These are phyloP conservation scores for Aspergillus coremiiformis DNA, from an alignment of 495 filamentous ascomycete species.

Conservation along the genomic window DNA sequence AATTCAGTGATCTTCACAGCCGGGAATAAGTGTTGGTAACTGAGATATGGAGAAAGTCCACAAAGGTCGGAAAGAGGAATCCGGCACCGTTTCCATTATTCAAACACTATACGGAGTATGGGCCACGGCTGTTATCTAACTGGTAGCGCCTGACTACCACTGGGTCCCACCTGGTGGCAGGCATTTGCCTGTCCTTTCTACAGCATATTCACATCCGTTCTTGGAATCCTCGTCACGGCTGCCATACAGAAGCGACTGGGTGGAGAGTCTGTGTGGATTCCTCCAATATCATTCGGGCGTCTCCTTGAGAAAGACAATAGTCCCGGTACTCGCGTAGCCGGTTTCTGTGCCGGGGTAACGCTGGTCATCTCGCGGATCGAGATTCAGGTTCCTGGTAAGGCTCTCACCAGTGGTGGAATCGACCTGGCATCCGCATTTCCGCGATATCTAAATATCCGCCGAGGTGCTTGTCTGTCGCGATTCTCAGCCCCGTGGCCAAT, in stretches of 20 bases:
- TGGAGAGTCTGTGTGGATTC: neutral
- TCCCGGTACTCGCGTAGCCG: neutral
- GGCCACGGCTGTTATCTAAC: neutral
- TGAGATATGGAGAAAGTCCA: no score
- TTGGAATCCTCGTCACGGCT: neutral
- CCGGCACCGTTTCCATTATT: no score
- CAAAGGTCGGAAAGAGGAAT: no score
- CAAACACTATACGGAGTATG: no score
- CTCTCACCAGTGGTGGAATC: neutral
- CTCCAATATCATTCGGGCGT: neutral
- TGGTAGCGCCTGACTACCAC: neutral
- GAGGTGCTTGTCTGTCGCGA: neutral
- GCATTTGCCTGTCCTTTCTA: neutral
- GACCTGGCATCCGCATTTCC: conserved; percentile 1
- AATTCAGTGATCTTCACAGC: no score
- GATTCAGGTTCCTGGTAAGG: neutral
- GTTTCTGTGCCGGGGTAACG: conserved; percentile 1
- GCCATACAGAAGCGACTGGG: conserved; percentile 2
- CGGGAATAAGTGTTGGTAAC: no score
- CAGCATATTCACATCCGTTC: neutral
- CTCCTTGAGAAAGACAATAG: neutral
- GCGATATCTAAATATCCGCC: conserved; percentile 1
- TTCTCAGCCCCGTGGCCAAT: neutral
- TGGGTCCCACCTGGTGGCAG: neutral
- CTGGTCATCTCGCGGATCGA: neutral